These are phyloP conservation scores for Irpex sp. DNA, from an alignment of 1,284 basidiomycete species.

Conservation along the genomic window DNA sequence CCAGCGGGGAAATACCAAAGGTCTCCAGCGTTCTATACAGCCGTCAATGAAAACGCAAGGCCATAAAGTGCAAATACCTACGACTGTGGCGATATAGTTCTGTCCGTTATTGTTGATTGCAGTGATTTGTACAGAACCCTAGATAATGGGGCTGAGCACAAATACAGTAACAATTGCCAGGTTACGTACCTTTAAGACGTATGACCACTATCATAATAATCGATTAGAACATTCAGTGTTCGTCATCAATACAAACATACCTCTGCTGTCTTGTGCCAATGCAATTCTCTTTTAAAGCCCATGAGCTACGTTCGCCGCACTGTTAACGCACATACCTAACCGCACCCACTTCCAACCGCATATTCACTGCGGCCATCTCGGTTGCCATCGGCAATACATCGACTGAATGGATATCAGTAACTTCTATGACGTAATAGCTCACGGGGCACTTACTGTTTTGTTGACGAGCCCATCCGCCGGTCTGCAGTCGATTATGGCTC, in stretches of 20 bases:
- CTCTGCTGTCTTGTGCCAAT: slow-evolving; percentile 67
- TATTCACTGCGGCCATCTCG: slow-evolving; percentile 36
- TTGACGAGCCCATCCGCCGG: slow-evolving; percentile 68
- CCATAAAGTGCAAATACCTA: slow-evolving; percentile 15
- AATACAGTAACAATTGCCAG: background rate
- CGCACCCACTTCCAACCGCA: slow-evolving; percentile 61
- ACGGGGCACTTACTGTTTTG: slow-evolving; percentile 43
- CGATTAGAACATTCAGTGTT: background rate
- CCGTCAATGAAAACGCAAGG: background rate
- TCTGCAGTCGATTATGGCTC: slow-evolving; percentile 61
- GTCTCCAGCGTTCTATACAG: slow-evolving; percentile 31
- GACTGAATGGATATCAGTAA: slow-evolving; percentile 25
- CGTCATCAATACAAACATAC: slow-evolving; percentile 25
- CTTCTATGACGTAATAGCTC: background rate
- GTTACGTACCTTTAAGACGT: slow-evolving; percentile 7
- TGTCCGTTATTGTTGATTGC: slow-evolving; percentile 57
- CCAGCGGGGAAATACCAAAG: slow-evolving; percentile 71
- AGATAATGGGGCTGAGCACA: background rate
- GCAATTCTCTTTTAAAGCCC: slow-evolving; percentile 48
- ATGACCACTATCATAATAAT: slow-evolving; percentile 5
- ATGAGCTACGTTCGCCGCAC: background rate
- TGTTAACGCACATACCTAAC: slow-evolving; percentile 39
- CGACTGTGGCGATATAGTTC: slow-evolving; percentile 56
- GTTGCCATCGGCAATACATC: slow-evolving; percentile 55
- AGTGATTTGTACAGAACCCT: slow-evolving; percentile 64